Evolutionary conservation across 2,329 filamentous ascomycete genomes (phyloP).

Genomic region (Colletotrichum navitas): DNA sequence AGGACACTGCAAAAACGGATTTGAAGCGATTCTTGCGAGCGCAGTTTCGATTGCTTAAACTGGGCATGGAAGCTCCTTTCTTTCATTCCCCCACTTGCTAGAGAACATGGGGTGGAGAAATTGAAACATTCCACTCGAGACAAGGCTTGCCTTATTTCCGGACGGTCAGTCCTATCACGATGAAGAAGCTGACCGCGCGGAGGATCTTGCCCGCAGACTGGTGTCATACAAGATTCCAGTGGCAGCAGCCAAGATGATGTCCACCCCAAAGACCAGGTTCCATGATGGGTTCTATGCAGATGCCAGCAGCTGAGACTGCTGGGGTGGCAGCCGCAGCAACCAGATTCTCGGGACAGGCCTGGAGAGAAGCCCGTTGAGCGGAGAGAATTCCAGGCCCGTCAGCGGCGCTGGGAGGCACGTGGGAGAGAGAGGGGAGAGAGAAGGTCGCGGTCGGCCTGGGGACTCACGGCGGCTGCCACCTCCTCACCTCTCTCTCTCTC

Average conservation of each 20-base stretch:
- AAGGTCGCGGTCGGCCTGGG: background rate
- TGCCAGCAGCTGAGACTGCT: background rate
- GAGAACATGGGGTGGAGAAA: background rate
- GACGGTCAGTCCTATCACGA: background rate
- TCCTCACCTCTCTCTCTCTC: background rate
- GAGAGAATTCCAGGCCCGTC: constrained; percentile 3
- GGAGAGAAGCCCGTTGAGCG: background rate
- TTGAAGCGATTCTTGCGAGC: background rate
- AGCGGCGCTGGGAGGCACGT: constrained; percentile 8
- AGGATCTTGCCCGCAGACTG: background rate
- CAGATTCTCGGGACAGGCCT: constrained; percentile 23
- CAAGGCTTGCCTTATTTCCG: background rate
- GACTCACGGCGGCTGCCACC: background rate
- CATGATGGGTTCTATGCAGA: constrained; percentile 21
- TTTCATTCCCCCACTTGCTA: background rate
- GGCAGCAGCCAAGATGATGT: background rate
- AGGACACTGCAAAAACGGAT: constrained; percentile 2
- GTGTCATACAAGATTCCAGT: background rate
- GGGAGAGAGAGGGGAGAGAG: background rate
- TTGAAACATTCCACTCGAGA: constrained; percentile 23
- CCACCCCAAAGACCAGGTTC: constrained; percentile 14
- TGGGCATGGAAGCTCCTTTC: background rate
- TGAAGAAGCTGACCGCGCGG: background rate
- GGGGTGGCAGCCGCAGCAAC: constrained; percentile 17
- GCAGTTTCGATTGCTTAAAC: background rate